These are phyloP conservation scores for Phytophthora sp. DNA, from an alignment of 352 stramenopile species.

Conservation along the genomic window DNA sequence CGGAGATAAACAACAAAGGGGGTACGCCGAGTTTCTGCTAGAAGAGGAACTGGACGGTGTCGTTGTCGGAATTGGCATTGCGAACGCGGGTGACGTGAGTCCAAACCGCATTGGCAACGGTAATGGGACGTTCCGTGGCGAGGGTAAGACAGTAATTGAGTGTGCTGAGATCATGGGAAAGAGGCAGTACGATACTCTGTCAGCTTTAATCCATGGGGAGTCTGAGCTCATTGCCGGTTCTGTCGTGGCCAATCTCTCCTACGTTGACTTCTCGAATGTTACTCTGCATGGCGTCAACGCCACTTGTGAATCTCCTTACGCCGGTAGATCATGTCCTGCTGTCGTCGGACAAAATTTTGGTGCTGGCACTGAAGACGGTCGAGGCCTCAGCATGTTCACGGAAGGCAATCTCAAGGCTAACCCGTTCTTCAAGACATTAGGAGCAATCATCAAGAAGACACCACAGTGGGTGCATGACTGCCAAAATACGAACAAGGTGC, in stretches of 20 bases:
- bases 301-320: constrained; percentile 26
- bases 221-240: constrained; percentile 34
- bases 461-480: constrained; percentile 53
- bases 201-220: constrained; percentile 23
- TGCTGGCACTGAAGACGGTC: constrained; percentile 52
- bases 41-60: constrained; percentile 40
- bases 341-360: constrained; percentile 56
- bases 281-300: constrained; percentile 21
- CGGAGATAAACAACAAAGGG: constrained; percentile 90
- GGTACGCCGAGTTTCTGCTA: constrained; percentile 54
- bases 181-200: constrained; percentile 42
- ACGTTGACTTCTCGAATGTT: constrained; percentile 52
- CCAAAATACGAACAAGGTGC: constrained; percentile 47
- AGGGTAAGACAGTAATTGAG: constrained; percentile 41
- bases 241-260: constrained; percentile 39
- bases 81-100: constrained; percentile 56
- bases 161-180: constrained; percentile 54
- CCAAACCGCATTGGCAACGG: constrained; percentile 54
- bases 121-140: constrained; percentile 48
- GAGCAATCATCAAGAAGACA: constrained; percentile 8
- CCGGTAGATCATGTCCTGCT: constrained; percentile 42
- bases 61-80: constrained; percentile 46
- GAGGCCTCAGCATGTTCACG: constrained; percentile 30
- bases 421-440: constrained; percentile 23
- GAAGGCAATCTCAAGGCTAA: constrained; percentile 43